Conservation (phyloP, 768 basidiomycete genomes). For the Leucogyrophana mollusca region DNA sequence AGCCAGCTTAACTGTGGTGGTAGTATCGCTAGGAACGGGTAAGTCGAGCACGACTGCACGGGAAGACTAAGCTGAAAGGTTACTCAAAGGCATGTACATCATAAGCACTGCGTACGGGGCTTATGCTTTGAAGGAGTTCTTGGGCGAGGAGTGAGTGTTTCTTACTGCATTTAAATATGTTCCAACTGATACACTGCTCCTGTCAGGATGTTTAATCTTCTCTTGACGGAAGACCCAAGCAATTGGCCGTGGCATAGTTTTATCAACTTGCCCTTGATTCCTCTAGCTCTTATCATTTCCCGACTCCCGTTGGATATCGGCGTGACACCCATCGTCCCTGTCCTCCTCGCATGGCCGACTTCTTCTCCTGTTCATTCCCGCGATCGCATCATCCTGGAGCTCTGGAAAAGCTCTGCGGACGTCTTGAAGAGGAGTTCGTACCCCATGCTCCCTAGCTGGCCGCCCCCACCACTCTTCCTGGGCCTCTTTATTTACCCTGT, state of each 20-base stretch:
- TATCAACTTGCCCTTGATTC: conserved; percentile 72
- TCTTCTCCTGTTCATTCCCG: conserved; percentile 20
- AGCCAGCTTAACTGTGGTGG: conserved; percentile 46
- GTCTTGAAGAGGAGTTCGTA: conserved; percentile 18
- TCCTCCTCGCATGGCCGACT: conserved; percentile 28
- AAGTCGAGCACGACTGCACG: conserved; percentile 19
- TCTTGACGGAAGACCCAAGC: conserved; percentile 65
- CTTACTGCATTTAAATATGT: background rate
- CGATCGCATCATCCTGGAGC: conserved; percentile 9
- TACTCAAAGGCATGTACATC: conserved; percentile 41
- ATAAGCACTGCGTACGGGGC: conserved; percentile 69
- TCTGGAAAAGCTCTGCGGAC: conserved; percentile 1
- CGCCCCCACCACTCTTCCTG: conserved; percentile 58
- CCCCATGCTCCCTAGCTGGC: conserved; percentile 43
- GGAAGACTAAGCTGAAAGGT: conserved; percentile 33
- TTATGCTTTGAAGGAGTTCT: conserved; percentile 65
- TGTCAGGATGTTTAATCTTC: conserved; percentile 55
- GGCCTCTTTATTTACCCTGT: conserved; percentile 53
- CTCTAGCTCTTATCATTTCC: conserved; percentile 63
- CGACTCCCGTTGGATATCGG: conserved; percentile 43
- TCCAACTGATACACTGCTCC: background rate
- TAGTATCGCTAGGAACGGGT: conserved; percentile 64
- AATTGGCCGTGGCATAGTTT: conserved; percentile 79
- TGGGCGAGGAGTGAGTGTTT: conserved; percentile 60
- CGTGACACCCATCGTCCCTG: conserved; percentile 20